Conservation (phyloP, 2,329 filamentous ascomycete species). For the Trichoderma sp. region DNA sequence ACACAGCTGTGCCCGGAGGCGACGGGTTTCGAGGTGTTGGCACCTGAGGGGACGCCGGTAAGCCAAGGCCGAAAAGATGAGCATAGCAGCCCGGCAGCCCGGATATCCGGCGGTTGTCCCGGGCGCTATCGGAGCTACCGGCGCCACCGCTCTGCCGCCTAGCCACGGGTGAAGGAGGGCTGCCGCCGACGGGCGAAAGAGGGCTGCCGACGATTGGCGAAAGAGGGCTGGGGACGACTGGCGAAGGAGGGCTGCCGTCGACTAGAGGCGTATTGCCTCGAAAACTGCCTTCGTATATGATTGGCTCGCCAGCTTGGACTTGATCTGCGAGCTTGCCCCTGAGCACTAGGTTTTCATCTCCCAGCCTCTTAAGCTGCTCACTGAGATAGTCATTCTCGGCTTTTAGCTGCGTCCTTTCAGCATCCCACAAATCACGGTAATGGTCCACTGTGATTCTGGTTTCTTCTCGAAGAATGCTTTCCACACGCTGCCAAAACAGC, state of each 20-base stretch:
- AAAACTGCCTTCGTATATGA: slow-evolving; percentile 33
- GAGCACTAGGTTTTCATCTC: background rate
- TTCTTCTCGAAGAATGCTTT: background rate
- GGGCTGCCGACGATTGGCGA: background rate
- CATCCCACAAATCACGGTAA: background rate
- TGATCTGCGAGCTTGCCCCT: background rate
- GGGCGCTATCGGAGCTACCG: background rate
- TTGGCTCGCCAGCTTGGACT: slow-evolving; percentile 13
- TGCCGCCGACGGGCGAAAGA: background rate
- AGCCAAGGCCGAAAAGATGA: background rate
- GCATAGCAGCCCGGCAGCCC: background rate
- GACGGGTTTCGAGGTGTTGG: background rate
- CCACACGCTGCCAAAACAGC: background rate
- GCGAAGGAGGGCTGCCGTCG: background rate
- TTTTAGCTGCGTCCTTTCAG: background rate
- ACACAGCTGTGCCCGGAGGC: background rate
- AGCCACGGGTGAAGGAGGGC: background rate
- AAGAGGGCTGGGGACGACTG: background rate
- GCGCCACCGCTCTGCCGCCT: background rate
- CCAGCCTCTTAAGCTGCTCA: background rate
- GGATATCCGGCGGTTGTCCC: background rate
- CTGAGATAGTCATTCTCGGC: background rate
- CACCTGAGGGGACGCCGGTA: background rate
- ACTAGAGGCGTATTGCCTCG: slow-evolving; percentile 23
- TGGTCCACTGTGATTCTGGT: background rate